Conservation (phyloP, 208 protist species). For the Tritrichomonas foetus region DNA sequence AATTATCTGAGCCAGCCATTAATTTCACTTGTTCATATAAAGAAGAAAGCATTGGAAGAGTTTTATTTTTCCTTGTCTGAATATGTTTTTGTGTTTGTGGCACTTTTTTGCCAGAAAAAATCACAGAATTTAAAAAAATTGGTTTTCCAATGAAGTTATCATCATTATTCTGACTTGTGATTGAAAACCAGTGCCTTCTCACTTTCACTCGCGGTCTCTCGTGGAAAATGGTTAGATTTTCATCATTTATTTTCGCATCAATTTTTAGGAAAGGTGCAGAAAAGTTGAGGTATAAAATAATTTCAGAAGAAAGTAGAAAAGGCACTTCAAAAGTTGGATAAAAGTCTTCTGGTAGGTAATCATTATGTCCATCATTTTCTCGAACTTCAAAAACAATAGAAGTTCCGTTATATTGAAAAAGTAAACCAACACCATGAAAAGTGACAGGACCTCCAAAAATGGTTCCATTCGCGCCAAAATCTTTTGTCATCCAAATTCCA, state of each 20-base stretch:
- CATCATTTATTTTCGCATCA: background rate
- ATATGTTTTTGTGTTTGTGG: too few species aligned
- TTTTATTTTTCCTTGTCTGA: too few species aligned
- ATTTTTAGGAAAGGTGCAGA: background rate
- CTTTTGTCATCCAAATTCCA: slow-evolving; percentile 29
- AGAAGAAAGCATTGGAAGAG: too few species aligned
- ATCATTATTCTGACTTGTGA: background rate
- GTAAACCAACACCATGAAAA: background rate
- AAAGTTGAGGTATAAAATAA: background rate
- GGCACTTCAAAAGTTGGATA: too few species aligned
- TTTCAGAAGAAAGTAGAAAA: too few species aligned
- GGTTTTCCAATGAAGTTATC: background rate
- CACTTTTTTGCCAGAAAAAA: background rate
- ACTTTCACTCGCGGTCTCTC: background rate
- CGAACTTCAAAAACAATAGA: background rate
- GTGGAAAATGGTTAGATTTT: background rate
- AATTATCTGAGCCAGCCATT: background rate
- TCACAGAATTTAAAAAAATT: background rate
- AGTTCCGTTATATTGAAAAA: background rate
- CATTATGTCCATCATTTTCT: background rate
- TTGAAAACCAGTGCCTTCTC: background rate
- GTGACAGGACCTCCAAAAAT: background rate
- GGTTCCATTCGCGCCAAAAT: background rate
- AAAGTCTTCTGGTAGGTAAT: background rate
- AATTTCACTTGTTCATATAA: too few species aligned